These are phyloP conservation scores for Scheffersomyces quercinus DNA, from an alignment of 1,139 yeast genomes.

Conservation along the genomic window DNA sequence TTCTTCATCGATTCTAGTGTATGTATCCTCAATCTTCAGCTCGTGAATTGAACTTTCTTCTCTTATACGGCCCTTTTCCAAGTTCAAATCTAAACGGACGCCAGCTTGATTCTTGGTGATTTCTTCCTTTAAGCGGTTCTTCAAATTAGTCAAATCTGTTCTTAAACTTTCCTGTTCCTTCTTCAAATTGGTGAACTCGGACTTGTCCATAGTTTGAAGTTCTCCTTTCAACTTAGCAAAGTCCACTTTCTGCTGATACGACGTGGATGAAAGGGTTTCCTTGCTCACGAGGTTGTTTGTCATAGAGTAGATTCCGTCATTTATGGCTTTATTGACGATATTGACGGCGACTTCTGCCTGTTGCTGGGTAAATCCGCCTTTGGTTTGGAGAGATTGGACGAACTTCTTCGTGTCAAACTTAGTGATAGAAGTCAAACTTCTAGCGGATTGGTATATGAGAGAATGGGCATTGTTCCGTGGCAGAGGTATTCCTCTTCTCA, in stretches of 20 bases:
- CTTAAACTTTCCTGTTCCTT: constrained; percentile 86
- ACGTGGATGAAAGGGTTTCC: constrained; percentile 76
- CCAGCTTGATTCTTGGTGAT: constrained; percentile 89
- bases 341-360: constrained; percentile 83
- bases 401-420: constrained; percentile 80
- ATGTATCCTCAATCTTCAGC: constrained; percentile 90
- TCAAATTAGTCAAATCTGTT: constrained; percentile 82
- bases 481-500: too few relatives aligned
- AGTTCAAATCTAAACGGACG: constrained; percentile 82
- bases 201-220: constrained; percentile 80
- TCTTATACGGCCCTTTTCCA: constrained; percentile 93
- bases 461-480: too few relatives aligned
- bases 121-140: constrained; percentile 85
- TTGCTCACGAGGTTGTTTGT: constrained; percentile 78
- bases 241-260: constrained; percentile 95
- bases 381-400: constrained; percentile 63
- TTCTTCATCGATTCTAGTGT: constrained; percentile 93
- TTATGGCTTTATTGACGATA: constrained; percentile 73
- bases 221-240: constrained; percentile 94
- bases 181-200: constrained; percentile 78
- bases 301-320: constrained; percentile 77
- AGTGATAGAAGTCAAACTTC: constrained; percentile 36
- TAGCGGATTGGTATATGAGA: not conserved
- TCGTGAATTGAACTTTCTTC: constrained; percentile 94
- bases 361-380: constrained; percentile 67